These are phyloP conservation scores for Coniochaeta pulveracea DNA, from an alignment of 2,329 filamentous ascomycete genomes.

Conservation along the genomic window DNA sequence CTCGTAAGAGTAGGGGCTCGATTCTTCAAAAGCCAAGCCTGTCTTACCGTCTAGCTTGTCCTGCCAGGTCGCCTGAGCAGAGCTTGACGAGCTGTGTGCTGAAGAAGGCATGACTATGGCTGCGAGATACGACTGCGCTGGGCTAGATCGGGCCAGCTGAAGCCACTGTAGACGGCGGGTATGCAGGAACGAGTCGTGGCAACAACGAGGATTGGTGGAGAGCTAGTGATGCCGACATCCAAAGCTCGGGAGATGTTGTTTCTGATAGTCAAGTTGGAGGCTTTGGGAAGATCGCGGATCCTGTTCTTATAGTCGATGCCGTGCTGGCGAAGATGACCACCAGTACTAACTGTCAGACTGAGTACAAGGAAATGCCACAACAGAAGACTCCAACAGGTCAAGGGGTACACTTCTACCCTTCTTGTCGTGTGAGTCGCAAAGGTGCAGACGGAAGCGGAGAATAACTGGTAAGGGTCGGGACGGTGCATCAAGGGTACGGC, in stretches of 20 bases:
- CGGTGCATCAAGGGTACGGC: slow-evolving; percentile 13
- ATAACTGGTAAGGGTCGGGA: slow-evolving; percentile 11
- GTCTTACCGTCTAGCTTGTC: slow-evolving; percentile 18
- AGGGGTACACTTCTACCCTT: slow-evolving; percentile 1
- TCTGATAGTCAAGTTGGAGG: too few species aligned
- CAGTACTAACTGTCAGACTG: too few species aligned
- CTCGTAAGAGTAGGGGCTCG: not conserved
- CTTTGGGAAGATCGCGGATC: not conserved
- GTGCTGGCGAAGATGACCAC: not conserved
- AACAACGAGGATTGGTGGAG: too few species aligned
- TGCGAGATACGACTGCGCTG: too few species aligned
- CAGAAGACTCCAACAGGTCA: not conserved
- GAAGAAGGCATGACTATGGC: slow-evolving; percentile 6
- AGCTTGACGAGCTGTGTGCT: slow-evolving; percentile 2
- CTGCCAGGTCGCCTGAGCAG: slow-evolving; percentile 20
- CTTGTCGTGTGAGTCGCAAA: slow-evolving; percentile 10
- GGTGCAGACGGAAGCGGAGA: slow-evolving; percentile 10
- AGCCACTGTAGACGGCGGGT: too few species aligned
- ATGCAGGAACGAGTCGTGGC: too few species aligned
- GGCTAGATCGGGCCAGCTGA: too few species aligned
- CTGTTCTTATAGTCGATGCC: not conserved
- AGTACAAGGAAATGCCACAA: too few species aligned
- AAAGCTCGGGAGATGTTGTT: too few species aligned
- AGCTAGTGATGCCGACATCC: too few species aligned
- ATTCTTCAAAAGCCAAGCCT: not conserved